A percentile compares a stretch with the other conserved stretches of the same genome.
phyloP scores from a whole-genome alignment of 306 rosid species.

The Phaseolus lunatus region DNA sequence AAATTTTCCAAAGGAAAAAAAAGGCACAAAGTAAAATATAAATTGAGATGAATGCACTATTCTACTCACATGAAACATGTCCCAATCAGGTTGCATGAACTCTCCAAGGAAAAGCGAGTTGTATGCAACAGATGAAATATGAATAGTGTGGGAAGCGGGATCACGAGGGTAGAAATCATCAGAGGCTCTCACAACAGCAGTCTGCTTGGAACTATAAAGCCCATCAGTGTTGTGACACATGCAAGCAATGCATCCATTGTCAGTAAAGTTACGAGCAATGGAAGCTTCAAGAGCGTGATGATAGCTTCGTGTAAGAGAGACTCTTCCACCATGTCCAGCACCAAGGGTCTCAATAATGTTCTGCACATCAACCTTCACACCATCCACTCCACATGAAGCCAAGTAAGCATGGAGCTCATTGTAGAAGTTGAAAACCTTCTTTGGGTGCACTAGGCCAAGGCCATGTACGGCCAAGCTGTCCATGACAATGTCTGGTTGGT shows the following conservation, averaged over 20 bases:
- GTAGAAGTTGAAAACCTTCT: conserved; percentile 87
- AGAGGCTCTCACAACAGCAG: conserved; percentile 91
- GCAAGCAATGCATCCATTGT: conserved; percentile 94
- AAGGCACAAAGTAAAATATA: neutral
- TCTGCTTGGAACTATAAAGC: conserved; percentile 85
- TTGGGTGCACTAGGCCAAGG: conserved; percentile 91
- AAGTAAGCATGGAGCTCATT: conserved; percentile 93
- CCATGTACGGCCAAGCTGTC: conserved; percentile 94
- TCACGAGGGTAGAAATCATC: conserved; percentile 94
- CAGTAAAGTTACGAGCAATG: conserved; percentile 77
- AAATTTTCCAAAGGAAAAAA: neutral
- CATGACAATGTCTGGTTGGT: conserved; percentile 93
- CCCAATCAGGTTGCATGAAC: conserved; percentile 99
- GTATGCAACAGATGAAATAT: conserved; percentile 93
- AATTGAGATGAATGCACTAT: neutral
- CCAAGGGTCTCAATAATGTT: conserved; percentile 96
- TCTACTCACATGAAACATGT: conserved; percentile 93
- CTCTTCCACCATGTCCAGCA: conserved; percentile 93
- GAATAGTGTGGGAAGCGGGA: conserved; percentile 97
- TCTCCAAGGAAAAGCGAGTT: conserved; percentile 96
- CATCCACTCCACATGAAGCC: conserved; percentile 96
- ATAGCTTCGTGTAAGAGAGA: conserved; percentile 87
- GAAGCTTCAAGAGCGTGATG: conserved; percentile 91
- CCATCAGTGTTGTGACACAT: conserved; percentile 99
- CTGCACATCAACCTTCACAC: conserved; percentile 98